Evolutionary conservation across 192 early-diverging fungal species (phyloP).

Genomic region (Geranomyces michiganensis): DNA sequence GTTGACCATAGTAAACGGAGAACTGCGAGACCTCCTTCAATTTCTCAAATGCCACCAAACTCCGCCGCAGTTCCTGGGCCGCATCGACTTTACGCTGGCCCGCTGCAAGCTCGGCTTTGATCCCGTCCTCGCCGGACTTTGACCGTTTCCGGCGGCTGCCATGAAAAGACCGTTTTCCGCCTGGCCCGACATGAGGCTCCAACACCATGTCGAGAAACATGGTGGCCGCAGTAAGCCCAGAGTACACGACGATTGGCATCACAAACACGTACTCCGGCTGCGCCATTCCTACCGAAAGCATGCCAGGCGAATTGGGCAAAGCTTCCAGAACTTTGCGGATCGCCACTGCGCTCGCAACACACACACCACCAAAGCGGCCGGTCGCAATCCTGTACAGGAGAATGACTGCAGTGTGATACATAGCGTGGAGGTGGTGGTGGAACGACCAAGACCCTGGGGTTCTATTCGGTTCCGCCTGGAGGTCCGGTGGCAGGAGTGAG

Average conservation of each 20-base stretch:
- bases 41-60: constrained; percentile 45
- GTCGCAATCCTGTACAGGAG: constrained; percentile 45
- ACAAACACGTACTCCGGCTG: constrained; percentile 47
- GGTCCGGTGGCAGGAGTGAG: constrained; percentile 29
- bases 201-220: constrained; percentile 50
- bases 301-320: constrained; percentile 23
- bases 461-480: constrained; percentile 26
- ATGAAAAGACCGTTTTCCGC: neutral
- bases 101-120: constrained; percentile 12
- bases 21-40: constrained; percentile 44
- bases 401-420: constrained; percentile 50
- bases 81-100: constrained; percentile 14
- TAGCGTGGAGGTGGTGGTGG: constrained; percentile 49
- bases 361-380: constrained; percentile 35
- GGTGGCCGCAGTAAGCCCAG: constrained; percentile 43
- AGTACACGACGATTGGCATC: constrained; percentile 51
- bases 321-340: constrained; percentile 40
- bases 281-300: neutral
- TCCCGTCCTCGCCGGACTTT: constrained; percentile 13
- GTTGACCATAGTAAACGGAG: constrained; percentile 47
- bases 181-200: constrained; percentile 15
- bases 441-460: constrained; percentile 39
- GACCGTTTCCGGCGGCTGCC: constrained; percentile 25
- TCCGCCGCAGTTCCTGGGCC: constrained; percentile 38
- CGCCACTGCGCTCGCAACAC: constrained; percentile 34